Base-by-base conservation (phyloP, 108 stramenopile species). In the Nitzschia putrida region DNA sequence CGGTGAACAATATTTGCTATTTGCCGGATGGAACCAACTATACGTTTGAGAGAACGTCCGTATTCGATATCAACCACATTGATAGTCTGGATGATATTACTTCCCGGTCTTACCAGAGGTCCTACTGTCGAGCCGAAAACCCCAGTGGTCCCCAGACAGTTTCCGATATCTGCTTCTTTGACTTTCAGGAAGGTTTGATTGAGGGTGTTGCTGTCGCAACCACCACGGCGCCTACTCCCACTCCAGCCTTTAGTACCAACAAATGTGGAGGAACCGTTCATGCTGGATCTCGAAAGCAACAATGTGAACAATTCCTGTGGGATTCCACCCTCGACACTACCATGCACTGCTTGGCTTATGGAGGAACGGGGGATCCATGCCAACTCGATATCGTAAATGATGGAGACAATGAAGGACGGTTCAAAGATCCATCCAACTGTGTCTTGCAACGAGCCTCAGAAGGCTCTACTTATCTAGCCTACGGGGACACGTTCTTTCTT, bases 371-470 rank as follows among this genome's bases (percentile, higher is more conserved):
- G 4, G 57, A 71, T 22, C 69, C 59, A 34, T 71, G 69, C 16
- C 59, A 60, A n/a, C 49, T 71, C 49, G 51, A 24, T 22, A 71
- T 59, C 26, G 34, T n/a, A 7, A 71, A 61, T 34, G 59, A 71
- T 61, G 61, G 61, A 0, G 18, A 18, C 21, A 52, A 61, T 51
- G 47, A 71, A 21, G 69, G 59, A 12, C 58, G 58, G n/a, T 52
- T 52, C 69, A 71, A 71, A 39, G 59, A 61, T 58, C 69, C 69
- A 7, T 71, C 69, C 34, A 21, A 29, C 8, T 71, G 69, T 71
- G 13, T 20, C n/a, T 1, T 47, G n/a, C 8, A 63, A 20, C 7
- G 29, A 59, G 3, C 18, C 3, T 49, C 47, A 5, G 47, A 49
- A 4, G 58, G 13, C 0, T 14, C 23, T 38, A 39, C 3, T 14